A percentile compares a stretch with the other conserved stretches of the same genome.
Conservation (phyloP, 345 rosid species). For the Corchorus olitorius region DNA sequence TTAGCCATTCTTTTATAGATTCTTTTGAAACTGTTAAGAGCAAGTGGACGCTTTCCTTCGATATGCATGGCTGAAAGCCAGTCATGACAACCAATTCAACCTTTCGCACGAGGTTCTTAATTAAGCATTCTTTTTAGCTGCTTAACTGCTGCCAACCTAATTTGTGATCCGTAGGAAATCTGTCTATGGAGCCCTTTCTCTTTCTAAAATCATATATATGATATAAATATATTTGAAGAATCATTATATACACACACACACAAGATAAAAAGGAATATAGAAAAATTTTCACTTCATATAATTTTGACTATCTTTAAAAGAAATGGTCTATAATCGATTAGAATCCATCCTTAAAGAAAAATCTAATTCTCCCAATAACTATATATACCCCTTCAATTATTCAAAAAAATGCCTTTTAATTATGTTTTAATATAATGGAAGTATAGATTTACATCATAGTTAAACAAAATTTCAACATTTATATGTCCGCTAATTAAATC, state of each 20-base stretch:
- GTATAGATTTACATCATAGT: no score
- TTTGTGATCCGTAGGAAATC: neutral
- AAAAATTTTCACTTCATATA: neutral
- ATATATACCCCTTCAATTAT: neutral
- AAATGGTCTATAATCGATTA: neutral
- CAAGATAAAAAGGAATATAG: neutral
- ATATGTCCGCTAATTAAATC: no score
- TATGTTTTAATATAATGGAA: no score
- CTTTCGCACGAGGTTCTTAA: neutral
- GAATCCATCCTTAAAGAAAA: neutral
- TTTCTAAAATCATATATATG: neutral
- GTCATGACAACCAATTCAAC: neutral
- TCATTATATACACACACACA: no score
- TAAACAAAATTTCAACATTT: no score
- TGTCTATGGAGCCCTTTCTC: neutral
- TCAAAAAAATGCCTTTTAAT: neutral
- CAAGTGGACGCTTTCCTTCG: neutral
- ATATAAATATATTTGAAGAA: neutral
- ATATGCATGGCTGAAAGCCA: neutral
- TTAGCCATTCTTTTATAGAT: slow-evolving; percentile 3
- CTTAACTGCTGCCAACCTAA: neutral
- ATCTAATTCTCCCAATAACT: neutral
- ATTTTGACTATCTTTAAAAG: neutral
- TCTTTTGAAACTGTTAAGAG: neutral
- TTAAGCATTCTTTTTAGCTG: neutral